phyloP scores from a whole-genome alignment of 2,329 filamentous ascomycete species.

The Saccharata proteae region DNA sequence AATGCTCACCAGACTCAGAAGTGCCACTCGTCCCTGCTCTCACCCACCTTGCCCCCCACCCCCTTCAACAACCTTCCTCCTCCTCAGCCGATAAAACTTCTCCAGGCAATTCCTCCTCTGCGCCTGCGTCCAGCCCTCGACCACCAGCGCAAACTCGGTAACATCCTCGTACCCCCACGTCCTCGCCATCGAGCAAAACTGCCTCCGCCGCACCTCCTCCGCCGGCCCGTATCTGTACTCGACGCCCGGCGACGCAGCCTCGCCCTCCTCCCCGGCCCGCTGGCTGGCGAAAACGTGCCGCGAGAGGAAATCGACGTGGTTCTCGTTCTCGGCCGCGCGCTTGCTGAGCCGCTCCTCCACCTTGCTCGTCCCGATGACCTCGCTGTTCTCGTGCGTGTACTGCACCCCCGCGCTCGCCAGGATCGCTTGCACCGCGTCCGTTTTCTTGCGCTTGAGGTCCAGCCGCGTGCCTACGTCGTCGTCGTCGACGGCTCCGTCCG shows the following conservation, averaged over 20 bases:
- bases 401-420: conserved; percentile 77
- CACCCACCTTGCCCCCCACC: too few relatives aligned
- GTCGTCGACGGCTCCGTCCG: conserved; percentile 26
- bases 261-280: conserved; percentile 10
- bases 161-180: conserved; percentile 64
- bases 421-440: conserved; percentile 78
- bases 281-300: conserved; percentile 44
- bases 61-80: conserved; percentile 28
- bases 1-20: too few relatives aligned
- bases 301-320: conserved; percentile 38
- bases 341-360: conserved; percentile 78
- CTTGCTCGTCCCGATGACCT: conserved; percentile 85
- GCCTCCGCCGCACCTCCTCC: conserved; percentile 58
- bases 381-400: conserved; percentile 93
- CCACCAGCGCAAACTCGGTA: conserved; percentile 76
- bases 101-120: conserved; percentile 68
- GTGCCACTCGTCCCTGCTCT: not conserved
- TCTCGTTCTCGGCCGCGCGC: conserved; percentile 53
- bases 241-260: conserved; percentile 20
- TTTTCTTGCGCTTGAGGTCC: conserved; percentile 27
- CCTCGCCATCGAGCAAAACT: conserved; percentile 84
- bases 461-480: too few relatives aligned
- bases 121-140: conserved; percentile 82
- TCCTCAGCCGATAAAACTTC: conserved; percentile 61
- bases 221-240: conserved; percentile 60